These are phyloP conservation scores for barrel medic (Medicago truncatula) DNA, from an alignment of 306 rosid genomes.

Conservation along the genomic window DNA sequence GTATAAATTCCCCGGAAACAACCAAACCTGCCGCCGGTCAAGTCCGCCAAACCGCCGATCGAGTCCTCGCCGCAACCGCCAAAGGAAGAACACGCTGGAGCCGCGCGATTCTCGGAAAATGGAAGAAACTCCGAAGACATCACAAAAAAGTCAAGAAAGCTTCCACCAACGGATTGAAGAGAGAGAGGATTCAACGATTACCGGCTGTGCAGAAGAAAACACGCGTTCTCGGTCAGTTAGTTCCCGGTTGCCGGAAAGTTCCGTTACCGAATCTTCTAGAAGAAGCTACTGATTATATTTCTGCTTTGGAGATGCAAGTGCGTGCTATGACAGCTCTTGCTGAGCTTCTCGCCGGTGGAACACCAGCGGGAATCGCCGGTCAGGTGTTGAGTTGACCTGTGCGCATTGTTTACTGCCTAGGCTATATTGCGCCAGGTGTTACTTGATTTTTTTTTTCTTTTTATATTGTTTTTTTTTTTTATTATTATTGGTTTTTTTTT, in stretches of 20 bases:
- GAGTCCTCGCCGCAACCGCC: slow-evolving; percentile 74
- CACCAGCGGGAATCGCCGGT: slow-evolving; percentile 46
- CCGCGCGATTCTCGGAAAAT: slow-evolving; percentile 66
- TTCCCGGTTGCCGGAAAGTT: slow-evolving; percentile 88
- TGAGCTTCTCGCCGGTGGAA: slow-evolving; percentile 61
- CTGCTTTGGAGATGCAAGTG: slow-evolving; percentile 95
- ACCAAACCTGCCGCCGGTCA: slow-evolving; percentile 34
- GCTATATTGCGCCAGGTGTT: slow-evolving; percentile 63
- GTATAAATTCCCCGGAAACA: slow-evolving; percentile 22
- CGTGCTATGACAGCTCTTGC: slow-evolving; percentile 77
- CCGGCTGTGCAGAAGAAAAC: slow-evolving; percentile 69
- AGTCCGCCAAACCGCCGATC: slow-evolving; percentile 70
- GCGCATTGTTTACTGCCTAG: slow-evolving; percentile 38
- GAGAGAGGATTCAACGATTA: slow-evolving; percentile 40
- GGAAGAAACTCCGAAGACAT: slow-evolving; percentile 37
- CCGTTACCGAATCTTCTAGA: slow-evolving; percentile 84
- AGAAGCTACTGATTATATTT: slow-evolving; percentile 82
- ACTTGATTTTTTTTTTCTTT: slow-evolving; percentile 24
- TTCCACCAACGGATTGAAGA: slow-evolving; percentile 26
- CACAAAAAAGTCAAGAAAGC: slow-evolving; percentile 53
- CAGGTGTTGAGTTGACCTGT: slow-evolving; percentile 49
- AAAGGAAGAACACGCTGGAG: slow-evolving; percentile 90
- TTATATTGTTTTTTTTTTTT: background rate
- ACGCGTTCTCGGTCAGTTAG: slow-evolving; percentile 68
- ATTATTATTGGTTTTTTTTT: slow-evolving; percentile 26